Percentiles rank a stretch among this genome's conserved stretches.
phyloP scores from a whole-genome alignment of 2,329 filamentous ascomycete species.

The Stemphylium vesicarium region DNA sequence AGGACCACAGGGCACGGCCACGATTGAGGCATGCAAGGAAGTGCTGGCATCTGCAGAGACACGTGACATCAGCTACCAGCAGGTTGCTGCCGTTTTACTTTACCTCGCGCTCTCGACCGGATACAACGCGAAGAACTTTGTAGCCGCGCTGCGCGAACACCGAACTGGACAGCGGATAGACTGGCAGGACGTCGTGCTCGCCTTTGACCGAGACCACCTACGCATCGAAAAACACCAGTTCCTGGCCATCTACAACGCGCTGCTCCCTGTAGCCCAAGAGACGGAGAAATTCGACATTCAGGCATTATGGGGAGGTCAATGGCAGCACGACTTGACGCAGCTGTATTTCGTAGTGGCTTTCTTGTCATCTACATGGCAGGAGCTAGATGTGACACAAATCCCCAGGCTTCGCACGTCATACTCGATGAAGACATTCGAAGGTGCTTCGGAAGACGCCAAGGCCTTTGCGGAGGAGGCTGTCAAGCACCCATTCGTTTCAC shows the following conservation, averaged over 20 bases:
- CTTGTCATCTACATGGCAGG: slow-evolving; percentile 73
- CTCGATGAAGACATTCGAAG: slow-evolving; percentile 67
- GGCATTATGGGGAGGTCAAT: slow-evolving; percentile 84
- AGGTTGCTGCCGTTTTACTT: slow-evolving; percentile 81
- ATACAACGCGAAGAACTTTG: slow-evolving; percentile 71
- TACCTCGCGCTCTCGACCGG: slow-evolving; percentile 68
- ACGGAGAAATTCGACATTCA: slow-evolving; percentile 79
- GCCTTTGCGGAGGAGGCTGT: slow-evolving; percentile 70
- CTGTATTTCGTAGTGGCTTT: slow-evolving; percentile 93
- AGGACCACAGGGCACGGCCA: slow-evolving; percentile 76
- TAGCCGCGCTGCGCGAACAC: slow-evolving; percentile 64
- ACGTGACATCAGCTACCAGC: slow-evolving; percentile 76
- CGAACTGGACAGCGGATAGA: slow-evolving; percentile 63
- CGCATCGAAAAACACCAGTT: slow-evolving; percentile 82
- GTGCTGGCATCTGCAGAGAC: slow-evolving; percentile 62
- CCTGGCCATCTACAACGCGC: slow-evolving; percentile 76
- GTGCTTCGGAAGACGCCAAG: slow-evolving; percentile 65
- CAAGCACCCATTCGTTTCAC: slow-evolving; percentile 85
- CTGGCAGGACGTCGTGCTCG: slow-evolving; percentile 73
- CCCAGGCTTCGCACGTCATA: slow-evolving; percentile 82
- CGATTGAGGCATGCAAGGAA: slow-evolving; percentile 72
- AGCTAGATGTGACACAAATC: slow-evolving; percentile 84
- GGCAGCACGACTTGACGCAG: slow-evolving; percentile 86
- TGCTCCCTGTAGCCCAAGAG: slow-evolving; percentile 72
- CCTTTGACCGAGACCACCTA: slow-evolving; percentile 80